These are phyloP conservation scores for Echinosophora koreensis DNA, from an alignment of 306 rosid species.

Conservation along the genomic window DNA sequence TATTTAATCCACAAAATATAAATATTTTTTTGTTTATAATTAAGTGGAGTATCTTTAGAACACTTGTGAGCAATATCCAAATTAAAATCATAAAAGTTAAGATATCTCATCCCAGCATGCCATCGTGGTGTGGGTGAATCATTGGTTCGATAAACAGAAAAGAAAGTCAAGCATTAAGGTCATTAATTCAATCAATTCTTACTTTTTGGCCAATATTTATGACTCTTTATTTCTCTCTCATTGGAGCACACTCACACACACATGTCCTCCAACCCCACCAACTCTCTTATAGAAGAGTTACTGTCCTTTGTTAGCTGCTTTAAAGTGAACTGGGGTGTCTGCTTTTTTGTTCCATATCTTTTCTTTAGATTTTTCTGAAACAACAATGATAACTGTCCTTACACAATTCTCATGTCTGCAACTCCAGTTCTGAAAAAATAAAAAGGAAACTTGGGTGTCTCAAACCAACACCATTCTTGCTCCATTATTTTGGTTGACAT, in stretches of 20 bases:
- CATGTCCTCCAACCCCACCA: conserved; percentile 56
- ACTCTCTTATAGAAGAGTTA: conserved; percentile 37
- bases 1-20: no score
- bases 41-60: no score
- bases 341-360: conserved; percentile 58
- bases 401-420: conserved; percentile 56
- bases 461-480: conserved; percentile 47
- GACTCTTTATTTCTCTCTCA: not conserved
- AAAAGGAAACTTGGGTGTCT: conserved; percentile 42
- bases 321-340: conserved; percentile 41
- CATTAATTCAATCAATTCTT: conserved; percentile 7
- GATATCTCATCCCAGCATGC: not conserved
- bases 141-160: conserved; percentile 42
- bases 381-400: conserved; percentile 44
- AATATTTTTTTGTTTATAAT: no score
- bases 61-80: no score
- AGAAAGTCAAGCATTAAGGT: conserved; percentile 55
- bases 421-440: conserved; percentile 22
- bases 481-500: conserved; percentile 43
- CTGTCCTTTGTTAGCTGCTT: conserved; percentile 46
- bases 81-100: not conserved
- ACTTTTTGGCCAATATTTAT: conserved; percentile 43
- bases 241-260: conserved; percentile 15
- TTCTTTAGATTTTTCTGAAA: conserved; percentile 38
- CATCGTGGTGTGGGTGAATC: conserved; percentile 19